These are phyloP conservation scores for Globisporangium recalcitrans DNA, from an alignment of 352 stramenopile genomes.

Conservation along the genomic window DNA sequence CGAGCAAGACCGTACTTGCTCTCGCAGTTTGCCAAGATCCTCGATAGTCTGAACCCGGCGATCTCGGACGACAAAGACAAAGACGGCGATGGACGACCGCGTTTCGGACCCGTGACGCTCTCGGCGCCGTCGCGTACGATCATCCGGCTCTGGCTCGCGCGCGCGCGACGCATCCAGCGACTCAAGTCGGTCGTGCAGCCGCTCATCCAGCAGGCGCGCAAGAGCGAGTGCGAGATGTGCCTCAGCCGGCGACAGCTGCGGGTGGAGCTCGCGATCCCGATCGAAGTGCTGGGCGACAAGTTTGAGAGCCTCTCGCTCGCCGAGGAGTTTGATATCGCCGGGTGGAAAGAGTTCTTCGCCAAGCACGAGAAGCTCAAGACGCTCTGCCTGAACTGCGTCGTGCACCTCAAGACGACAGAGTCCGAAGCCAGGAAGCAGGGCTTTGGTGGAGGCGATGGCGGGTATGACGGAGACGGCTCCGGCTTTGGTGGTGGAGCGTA, in stretches of 20 bases:
- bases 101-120: constrained; percentile 90
- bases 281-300: constrained; percentile 90
- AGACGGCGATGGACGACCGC: constrained; percentile 41
- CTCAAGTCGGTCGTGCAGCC: constrained; percentile 89
- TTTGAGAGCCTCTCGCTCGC: constrained; percentile 86
- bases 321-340: constrained; percentile 90
- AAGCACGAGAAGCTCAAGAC: constrained; percentile 94
- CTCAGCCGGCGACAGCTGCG: constrained; percentile 92
- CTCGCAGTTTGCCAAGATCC: constrained; percentile 94
- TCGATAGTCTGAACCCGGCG: constrained; percentile 93
- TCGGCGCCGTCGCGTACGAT: constrained; percentile 89
- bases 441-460: constrained; percentile 17
- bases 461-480: constrained; percentile 9
- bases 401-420: constrained; percentile 56
- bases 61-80: constrained; percentile 92
- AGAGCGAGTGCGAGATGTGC: constrained; percentile 94
- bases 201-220: constrained; percentile 88
- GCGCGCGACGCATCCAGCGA: constrained; percentile 74
- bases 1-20: constrained; percentile 92
- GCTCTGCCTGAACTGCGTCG: constrained; percentile 91
- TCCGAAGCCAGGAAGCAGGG: constrained; percentile 22
- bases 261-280: constrained; percentile 89
- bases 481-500: constrained; percentile 37
- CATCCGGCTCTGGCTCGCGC: constrained; percentile 89
- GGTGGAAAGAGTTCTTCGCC: constrained; percentile 95